Evolutionary conservation across 768 basidiomycete genomes (phyloP).

Genomic region (Suillus cothurnatus): DNA sequence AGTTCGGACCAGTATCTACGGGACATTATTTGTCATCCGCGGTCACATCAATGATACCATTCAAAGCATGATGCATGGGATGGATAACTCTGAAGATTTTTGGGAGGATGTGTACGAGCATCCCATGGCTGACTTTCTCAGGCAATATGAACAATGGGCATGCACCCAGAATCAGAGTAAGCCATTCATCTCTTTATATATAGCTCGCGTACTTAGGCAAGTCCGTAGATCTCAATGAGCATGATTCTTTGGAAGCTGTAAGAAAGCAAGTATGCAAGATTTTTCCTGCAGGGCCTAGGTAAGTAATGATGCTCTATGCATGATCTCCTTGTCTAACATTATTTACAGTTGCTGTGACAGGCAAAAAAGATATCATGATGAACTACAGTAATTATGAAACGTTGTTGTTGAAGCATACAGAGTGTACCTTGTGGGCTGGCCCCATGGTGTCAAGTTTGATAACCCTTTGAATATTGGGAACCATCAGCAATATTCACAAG

Average conservation of each 20-base stretch:
- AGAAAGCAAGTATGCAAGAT: slow-evolving; percentile 5
- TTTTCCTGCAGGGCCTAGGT: slow-evolving; percentile 15
- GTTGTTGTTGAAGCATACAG: neutral
- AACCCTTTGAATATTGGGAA: too few relatives aligned
- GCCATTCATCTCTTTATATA: neutral
- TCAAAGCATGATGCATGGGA: too few relatives aligned
- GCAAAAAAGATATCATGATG: slow-evolving; percentile 11
- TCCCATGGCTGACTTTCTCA: too few relatives aligned
- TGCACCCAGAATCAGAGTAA: slow-evolving; percentile 12
- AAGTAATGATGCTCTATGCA: neutral
- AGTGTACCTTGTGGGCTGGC: too few relatives aligned
- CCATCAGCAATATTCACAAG: too few relatives aligned
- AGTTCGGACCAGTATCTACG: too few relatives aligned
- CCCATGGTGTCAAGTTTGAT: too few relatives aligned
- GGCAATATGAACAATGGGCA: slow-evolving; percentile 16
- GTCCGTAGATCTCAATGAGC: neutral
- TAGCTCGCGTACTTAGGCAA: neutral
- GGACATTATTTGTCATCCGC: too few relatives aligned
- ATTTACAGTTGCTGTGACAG: slow-evolving; percentile 4
- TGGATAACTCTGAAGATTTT: too few relatives aligned
- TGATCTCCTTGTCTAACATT: neutral
- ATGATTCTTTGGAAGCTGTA: slow-evolving; percentile 5
- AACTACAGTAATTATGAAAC: slow-evolving; percentile 19
- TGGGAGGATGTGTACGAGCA: too few relatives aligned
- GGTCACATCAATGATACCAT: too few relatives aligned